A percentile compares a stretch with the other conserved stretches of the same genome.
phyloP scores from a whole-genome alignment of 306 rosid genomes.

The Cyamopsis tetragonoloba region DNA sequence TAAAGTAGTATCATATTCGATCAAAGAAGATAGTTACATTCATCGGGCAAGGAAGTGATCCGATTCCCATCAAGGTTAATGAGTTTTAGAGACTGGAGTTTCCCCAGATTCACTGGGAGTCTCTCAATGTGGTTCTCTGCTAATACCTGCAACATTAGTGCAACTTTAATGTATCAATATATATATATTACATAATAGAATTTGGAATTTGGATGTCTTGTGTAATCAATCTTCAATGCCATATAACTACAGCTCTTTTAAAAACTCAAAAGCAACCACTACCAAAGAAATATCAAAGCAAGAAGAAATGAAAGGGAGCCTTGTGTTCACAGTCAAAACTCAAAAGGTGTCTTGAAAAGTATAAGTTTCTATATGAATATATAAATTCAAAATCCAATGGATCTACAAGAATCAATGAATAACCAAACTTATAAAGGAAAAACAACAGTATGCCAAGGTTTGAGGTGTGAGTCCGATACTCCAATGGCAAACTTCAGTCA shows the following conservation, averaged over 20 bases:
- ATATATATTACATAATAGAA: no score
- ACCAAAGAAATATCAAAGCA: background rate
- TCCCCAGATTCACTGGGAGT: conserved; percentile 84
- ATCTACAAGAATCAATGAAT: background rate
- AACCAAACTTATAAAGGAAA: background rate
- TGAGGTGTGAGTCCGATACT: background rate
- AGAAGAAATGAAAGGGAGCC: conserved; percentile 5
- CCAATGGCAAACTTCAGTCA: background rate
- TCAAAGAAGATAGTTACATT: conserved; percentile 77
- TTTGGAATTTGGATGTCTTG: no score
- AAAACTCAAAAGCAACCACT: background rate
- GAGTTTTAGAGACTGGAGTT: conserved; percentile 79
- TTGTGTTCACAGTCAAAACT: conserved; percentile 9
- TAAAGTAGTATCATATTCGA: conserved; percentile 12
- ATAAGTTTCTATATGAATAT: conserved; percentile 3
- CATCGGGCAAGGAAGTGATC: conserved; percentile 87
- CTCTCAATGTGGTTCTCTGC: conserved; percentile 77
- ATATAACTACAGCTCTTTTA: background rate
- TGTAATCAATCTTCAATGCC: background rate
- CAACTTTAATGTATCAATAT: conserved; percentile 25
- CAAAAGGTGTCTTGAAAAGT: background rate
- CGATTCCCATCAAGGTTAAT: conserved; percentile 83
- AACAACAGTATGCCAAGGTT: background rate
- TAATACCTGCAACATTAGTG: conserved; percentile 54
- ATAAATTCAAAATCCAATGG: background rate